Evolutionary conservation across 2,329 filamentous ascomycete species (phyloP).

Genomic region (Penicillium brasilianum): DNA sequence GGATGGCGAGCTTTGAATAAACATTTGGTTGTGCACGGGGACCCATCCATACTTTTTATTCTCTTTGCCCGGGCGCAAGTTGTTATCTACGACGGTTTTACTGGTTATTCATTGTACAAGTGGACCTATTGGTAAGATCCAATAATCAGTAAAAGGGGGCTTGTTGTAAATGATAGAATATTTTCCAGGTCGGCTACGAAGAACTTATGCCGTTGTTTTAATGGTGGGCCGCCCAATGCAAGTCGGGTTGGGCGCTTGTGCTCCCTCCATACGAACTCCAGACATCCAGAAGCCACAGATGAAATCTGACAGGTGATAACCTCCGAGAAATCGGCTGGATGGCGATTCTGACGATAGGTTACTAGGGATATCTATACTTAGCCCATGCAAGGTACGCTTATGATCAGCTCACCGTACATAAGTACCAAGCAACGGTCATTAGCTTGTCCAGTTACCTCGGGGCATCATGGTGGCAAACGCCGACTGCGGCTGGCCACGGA

Average conservation of each 20-base stretch:
- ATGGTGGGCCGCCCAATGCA: constrained; percentile 4
- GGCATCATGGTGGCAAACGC: background rate
- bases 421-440: background rate
- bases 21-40: constrained; percentile 24
- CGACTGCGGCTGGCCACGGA: background rate
- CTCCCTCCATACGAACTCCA: background rate
- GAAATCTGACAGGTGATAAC: background rate
- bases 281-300: background rate
- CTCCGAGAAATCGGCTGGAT: background rate
- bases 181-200: background rate
- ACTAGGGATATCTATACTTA: background rate
- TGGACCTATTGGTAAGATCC: background rate
- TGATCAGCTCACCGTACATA: background rate
- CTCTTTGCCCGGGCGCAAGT: background rate
- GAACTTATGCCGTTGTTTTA: background rate
- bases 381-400: constrained; percentile 4
- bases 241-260: background rate
- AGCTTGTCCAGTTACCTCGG: background rate
- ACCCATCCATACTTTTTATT: constrained; percentile 18
- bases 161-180: background rate
- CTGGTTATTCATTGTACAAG: background rate
- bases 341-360: no score
- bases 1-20: constrained; percentile 24
- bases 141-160: background rate
- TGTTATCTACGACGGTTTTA: background rate